phyloP scores from a whole-genome alignment of 768 basidiomycete genomes.

The Russula brevipes region DNA sequence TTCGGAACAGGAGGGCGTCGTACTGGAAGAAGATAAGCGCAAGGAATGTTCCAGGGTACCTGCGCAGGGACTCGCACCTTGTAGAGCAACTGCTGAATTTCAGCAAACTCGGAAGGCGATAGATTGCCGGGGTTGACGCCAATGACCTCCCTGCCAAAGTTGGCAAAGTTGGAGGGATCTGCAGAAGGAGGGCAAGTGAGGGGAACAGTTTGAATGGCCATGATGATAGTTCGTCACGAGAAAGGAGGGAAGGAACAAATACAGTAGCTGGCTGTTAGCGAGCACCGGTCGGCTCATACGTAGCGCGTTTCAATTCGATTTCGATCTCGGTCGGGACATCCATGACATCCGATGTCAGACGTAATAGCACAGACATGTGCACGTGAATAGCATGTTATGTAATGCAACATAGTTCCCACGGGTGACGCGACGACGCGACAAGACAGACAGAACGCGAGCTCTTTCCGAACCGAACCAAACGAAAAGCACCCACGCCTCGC shows the following conservation, averaged over 20 bases:
- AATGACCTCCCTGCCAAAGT: slow-evolving; percentile 75
- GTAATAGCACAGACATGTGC: too few species aligned
- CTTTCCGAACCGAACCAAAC: not conserved
- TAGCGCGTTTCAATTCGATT: too few species aligned
- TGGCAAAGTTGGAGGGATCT: slow-evolving; percentile 56
- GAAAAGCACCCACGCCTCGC: not conserved
- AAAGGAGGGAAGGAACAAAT: too few species aligned
- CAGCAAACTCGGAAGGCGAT: slow-evolving; percentile 53
- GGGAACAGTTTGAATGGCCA: slow-evolving; percentile 64
- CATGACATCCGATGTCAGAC: too few species aligned
- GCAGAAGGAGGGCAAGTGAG: slow-evolving; percentile 70
- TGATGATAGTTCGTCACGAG: slow-evolving; percentile 29
- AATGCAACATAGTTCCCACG: not conserved
- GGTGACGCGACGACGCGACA: not conserved
- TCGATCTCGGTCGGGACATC: slow-evolving; percentile 1
- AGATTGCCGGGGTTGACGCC: slow-evolving; percentile 65
- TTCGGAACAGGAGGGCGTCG: slow-evolving; percentile 67
- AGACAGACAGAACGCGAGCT: not conserved
- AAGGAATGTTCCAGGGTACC: not conserved
- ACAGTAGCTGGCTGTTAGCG: too few species aligned
- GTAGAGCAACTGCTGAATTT: slow-evolving; percentile 70
- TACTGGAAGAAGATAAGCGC: slow-evolving; percentile 42
- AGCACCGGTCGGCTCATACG: too few species aligned
- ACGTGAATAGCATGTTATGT: not conserved
- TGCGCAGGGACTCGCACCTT: slow-evolving; percentile 44